Evolutionary conservation across 768 basidiomycete species (phyloP), one percentile per base, ranked within the genome.

Genomic region (Dioszegia aurantiaca): DNA sequence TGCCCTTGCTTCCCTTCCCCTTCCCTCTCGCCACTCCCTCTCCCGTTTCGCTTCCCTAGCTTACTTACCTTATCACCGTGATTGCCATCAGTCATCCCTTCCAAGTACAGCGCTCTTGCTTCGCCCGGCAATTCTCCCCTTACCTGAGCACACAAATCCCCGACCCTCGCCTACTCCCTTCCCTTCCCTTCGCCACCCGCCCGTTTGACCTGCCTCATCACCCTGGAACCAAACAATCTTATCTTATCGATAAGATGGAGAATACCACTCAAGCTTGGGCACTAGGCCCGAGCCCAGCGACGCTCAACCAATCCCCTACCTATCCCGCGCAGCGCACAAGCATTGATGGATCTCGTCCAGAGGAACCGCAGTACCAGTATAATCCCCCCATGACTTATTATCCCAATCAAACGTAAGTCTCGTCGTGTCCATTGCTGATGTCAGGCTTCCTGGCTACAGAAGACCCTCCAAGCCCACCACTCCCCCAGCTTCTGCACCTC

Each of bases 401-500:
- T 39, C 28, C 30, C 21, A 28, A 58, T 30, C 55, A 62, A 39
- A 43, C 6, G 49, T 55, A 27, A 49, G 52, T 56, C 12, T 43
- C 14, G 5, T 36, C 44, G n/a, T 37, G 12, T 39, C 37, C 45
- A 12, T 2, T 37, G 24, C 36, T 37, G 17, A 27, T 30, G 51
- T 52, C 33, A 65, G 42, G 24, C 28, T 41, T 39, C 45, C 46
- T 12, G 48, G 17, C 43, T 47, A 56, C 23, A 45, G 67, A 43
- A 49, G 61, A 54, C 56, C 57, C 21, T 27, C 56, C 19, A 55
- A 62, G 52, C 36, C 53, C 1, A 26, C 53, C 5, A 61, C 63
- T 24, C 67, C 67, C 2, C 63, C 61, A 12, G 41, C 63, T 17
- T 52, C 62, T 3, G 67, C 67, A 1, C 49, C 62, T 10, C 26